Evolutionary conservation across 1,284 basidiomycete genomes (phyloP), one percentile per base, ranked within the genome.

Genomic region (Chiua sp.): DNA sequence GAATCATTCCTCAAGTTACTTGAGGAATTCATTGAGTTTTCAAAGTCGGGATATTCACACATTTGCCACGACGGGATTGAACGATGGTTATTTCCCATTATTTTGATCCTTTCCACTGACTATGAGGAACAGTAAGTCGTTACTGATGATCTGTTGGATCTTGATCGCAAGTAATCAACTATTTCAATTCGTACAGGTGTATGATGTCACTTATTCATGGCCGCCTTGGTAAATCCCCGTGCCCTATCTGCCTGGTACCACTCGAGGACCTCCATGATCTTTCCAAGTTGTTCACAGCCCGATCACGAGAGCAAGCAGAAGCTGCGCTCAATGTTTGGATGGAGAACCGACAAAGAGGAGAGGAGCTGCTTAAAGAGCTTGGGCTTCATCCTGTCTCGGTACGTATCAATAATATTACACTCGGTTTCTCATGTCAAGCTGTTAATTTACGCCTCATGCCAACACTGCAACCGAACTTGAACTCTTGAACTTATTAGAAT

Each of bases 51-150:
- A 0, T 69, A 56, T 50, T 8, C 44, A 0, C 49, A 65, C 20
- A 39, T 16, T 7, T 62, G 53, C 32, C 20, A 57, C 50, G 59
- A 69, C 20, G 42, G 49, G 37, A 37, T 67, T 8, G 10, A 22
- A 3, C 28, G 12, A 0, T 39, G 18, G 6, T 7, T 69, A 20
- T 69, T 65, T 7, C 64, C 52, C 0, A 3, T 66, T 0, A 39
- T 69, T 20, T 12, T 68, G 0, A 69, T 69, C 2, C 59, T 68
- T 4, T 69, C 60, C 1, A 59, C 50, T 0, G 56, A 69, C 47
- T 68, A 64, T 7, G 37, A 69, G 28, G 61, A 70, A 53, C 64
- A 70, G 66, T 69, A 51, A 44, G 59, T 37, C 28, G 16, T n/a
- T 35, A 12, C 13, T 18, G 5, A 39, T 7, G 16, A 39, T 39